phyloP scores from a whole-genome alignment of 108 stramenopile species.

The Pseudonitzschia pungens region DNA sequence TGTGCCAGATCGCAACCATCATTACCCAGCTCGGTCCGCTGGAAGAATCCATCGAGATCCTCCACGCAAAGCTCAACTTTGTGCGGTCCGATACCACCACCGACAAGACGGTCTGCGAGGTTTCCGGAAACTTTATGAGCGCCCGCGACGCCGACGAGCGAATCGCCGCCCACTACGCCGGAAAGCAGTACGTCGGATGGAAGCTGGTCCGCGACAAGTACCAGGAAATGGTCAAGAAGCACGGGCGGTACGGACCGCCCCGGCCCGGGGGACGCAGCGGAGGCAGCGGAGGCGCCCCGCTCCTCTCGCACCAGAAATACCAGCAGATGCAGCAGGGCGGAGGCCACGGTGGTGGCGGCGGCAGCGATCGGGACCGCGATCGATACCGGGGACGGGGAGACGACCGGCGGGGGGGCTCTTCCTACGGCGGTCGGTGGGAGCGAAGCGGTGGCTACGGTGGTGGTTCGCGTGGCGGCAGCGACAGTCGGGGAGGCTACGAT shows the following conservation, averaged over 20 bases:
- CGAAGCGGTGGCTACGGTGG: constrained; percentile 30
- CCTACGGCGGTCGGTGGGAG: constrained; percentile 26
- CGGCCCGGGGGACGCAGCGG: constrained; percentile 18
- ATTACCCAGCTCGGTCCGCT: constrained; percentile 59
- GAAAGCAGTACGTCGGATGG: constrained; percentile 93
- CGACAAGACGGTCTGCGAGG: constrained; percentile 89
- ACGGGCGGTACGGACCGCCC: constrained; percentile 58
- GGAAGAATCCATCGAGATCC: constrained; percentile 62
- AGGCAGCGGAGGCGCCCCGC: constrained; percentile 22
- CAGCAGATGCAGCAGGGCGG: constrained; percentile 28
- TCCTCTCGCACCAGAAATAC: constrained; percentile 21
- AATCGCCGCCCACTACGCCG: constrained; percentile 91
- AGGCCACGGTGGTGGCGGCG: constrained; percentile 17
- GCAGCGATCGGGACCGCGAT: constrained; percentile 23
- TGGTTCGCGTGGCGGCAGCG: constrained; percentile 23
- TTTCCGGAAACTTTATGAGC: constrained; percentile 90
- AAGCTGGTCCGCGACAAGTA: constrained; percentile 89
- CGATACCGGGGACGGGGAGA: constrained; percentile 37
- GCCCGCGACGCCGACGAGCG: constrained; percentile 89
- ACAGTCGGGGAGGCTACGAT: constrained; percentile 3
- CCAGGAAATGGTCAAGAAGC: constrained; percentile 68
- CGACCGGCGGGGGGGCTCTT: constrained; percentile 21
- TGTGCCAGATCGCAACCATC: constrained; percentile 46
- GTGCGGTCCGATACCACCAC: constrained; percentile 76
- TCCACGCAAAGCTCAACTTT: constrained; percentile 65